A percentile compares a stretch with the other conserved stretches of the same genome.
These are phyloP conservation scores for Colletotrichum shisoi DNA, from an alignment of 2,329 filamentous ascomycete genomes.

Conservation along the genomic window DNA sequence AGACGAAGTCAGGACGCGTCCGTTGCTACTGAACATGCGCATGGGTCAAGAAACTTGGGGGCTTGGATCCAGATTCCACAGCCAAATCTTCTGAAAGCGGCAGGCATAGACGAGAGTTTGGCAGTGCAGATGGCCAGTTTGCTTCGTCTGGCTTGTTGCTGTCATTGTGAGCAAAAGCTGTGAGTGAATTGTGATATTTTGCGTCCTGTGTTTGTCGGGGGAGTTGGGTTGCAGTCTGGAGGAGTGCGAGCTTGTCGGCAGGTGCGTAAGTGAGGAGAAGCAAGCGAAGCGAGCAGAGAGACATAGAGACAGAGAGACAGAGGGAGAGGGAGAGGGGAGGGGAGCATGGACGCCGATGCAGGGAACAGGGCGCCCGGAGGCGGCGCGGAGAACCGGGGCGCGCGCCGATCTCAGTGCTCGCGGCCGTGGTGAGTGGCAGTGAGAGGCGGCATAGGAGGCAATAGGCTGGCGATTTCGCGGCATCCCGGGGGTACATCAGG, in stretches of 20 bases:
- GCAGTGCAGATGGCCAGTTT: background rate
- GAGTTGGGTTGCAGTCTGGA: background rate
- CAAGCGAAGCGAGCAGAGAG: background rate
- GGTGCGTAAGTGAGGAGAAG: conserved; percentile 20
- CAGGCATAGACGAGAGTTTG: background rate
- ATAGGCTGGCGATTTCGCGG: background rate
- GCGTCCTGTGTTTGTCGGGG: background rate
- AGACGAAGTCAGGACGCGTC: background rate
- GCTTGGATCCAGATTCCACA: background rate
- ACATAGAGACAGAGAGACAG: too few relatives aligned
- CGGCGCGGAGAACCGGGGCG: too few relatives aligned
- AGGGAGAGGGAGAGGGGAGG: background rate
- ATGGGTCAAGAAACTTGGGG: background rate
- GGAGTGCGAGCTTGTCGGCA: background rate
- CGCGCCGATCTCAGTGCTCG: background rate
- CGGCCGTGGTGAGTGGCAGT: background rate
- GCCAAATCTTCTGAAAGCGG: background rate
- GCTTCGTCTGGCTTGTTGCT: background rate
- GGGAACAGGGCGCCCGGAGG: conserved; percentile 20
- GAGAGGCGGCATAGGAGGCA: background rate
- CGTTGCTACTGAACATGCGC: background rate
- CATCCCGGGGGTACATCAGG: background rate
- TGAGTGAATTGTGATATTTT: conserved; percentile 2
- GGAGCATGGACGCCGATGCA: background rate
- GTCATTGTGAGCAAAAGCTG: background rate